Conservation (phyloP, 2,329 filamentous ascomycete species). For the Metarhizium guizhouense region DNA sequence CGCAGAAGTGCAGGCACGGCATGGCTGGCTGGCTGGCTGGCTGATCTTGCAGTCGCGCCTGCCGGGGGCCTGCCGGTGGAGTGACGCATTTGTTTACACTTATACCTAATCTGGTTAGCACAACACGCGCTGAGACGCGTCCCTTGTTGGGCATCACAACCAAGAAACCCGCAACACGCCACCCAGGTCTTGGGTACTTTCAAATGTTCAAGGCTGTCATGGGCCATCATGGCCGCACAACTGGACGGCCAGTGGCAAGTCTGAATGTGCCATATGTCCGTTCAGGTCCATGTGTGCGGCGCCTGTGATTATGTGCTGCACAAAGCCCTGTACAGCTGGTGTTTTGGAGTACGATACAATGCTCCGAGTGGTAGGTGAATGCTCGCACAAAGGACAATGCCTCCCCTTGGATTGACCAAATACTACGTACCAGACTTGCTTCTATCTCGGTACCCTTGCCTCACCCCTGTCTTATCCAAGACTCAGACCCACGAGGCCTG, state of each 20-base stretch:
- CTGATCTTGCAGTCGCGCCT: slow-evolving; percentile 8
- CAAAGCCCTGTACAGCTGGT: neutral
- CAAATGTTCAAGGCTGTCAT: too few species aligned
- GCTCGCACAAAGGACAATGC: neutral
- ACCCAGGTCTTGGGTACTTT: neutral
- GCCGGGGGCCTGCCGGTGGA: slow-evolving; percentile 10
- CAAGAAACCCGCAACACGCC: neutral
- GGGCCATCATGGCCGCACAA: too few species aligned
- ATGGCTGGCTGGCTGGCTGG: slow-evolving; percentile 2
- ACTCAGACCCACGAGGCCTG: slow-evolving; percentile 1
- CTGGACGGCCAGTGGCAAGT: neutral
- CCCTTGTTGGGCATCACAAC: slow-evolving; percentile 13
- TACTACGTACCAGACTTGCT: neutral
- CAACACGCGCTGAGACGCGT: slow-evolving; percentile 25
- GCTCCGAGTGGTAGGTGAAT: neutral
- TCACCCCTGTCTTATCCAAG: neutral
- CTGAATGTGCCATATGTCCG: too few species aligned
- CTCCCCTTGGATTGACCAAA: neutral
- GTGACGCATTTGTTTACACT: slow-evolving; percentile 30
- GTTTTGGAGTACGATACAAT: neutral
- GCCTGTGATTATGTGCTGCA: neutral
- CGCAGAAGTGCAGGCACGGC: too few species aligned
- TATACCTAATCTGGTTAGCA: slow-evolving; percentile 20
- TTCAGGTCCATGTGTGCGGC: too few species aligned
- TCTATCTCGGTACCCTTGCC: neutral